Evolutionary conservation across 106 monocot species (phyloP), one percentile per base, ranked within the genome.

Genomic region (Dendrobium chrysotoxum): DNA sequence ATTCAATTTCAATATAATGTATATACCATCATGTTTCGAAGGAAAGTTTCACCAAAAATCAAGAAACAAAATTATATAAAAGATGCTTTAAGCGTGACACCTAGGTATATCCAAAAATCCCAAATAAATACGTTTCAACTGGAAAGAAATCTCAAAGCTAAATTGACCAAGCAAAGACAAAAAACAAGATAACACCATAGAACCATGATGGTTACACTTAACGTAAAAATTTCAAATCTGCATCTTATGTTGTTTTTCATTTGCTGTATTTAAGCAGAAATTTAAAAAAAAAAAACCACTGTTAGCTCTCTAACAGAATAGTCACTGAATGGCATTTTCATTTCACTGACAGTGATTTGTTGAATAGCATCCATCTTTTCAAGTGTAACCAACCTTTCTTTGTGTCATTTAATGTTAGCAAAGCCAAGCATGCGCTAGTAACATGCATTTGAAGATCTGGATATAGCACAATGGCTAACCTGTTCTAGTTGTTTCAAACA

Each of bases 401-500:
- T 68, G 28, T 28, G 68, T 13, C 68, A 68, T 68, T 68, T 68
- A 26, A 68, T 23, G 8, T 12, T 31, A 30, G 68, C 28, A 28
- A 28, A 68, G 30, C n/a, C 15, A 68, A 68, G 23, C 30, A 68
- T 31, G 28, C 68, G 30, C 5, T 28, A 31, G 68, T 10, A 71
- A 31, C 28, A 71, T 80, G 61, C 26, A 80, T 11, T 55, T 77
- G 28, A 61, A 28, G 45, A 53, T 81, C 26, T 65, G 77, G 25
- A 74, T 40, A 79, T 15, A 65, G 11, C 35, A 54, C 67, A 35
- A 79, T 45, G 76, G 77, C 64, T 28, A 76, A 97, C 97, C 94
- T 98, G 98, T 57, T 98, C 90, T 68, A 95, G 78, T 75, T 98
- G 98, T 78, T 90, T 95, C 47, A 94, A 83, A 75, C 89, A 89